A percentile compares a stretch with the other conserved stretches of the same genome.
These are phyloP conservation scores for Microbotryum intermedium DNA, from an alignment of 1,284 basidiomycete genomes.

Conservation along the genomic window DNA sequence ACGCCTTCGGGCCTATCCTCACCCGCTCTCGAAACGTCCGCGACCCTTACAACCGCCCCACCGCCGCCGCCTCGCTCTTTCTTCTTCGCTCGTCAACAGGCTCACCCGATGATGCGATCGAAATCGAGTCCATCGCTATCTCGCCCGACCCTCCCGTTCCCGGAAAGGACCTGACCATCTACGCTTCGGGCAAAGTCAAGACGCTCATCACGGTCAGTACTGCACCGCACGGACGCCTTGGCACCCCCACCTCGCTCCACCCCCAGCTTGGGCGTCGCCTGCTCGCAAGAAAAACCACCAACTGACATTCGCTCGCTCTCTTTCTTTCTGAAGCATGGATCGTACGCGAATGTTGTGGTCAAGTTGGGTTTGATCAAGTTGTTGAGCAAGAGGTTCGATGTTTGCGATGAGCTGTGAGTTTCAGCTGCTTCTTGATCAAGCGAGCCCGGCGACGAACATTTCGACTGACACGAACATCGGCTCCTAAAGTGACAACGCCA, in stretches of 20 bases:
- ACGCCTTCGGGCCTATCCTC: too few relatives aligned
- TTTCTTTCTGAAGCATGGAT: slow-evolving; percentile 60
- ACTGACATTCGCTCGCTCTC: not conserved
- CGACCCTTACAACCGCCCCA: too few relatives aligned
- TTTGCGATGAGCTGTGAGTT: slow-evolving; percentile 86
- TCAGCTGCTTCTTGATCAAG: not conserved
- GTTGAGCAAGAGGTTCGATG: slow-evolving; percentile 67
- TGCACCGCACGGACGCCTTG: too few relatives aligned
- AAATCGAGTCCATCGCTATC: slow-evolving; percentile 57
- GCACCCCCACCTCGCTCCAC: too few relatives aligned
- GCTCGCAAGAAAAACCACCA: not conserved
- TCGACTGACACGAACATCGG: not conserved
- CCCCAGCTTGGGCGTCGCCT: not conserved
- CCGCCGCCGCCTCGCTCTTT: not conserved
- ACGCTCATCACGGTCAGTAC: slow-evolving; percentile 56
- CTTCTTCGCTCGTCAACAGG: slow-evolving; percentile 10
- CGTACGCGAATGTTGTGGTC: slow-evolving; percentile 74
- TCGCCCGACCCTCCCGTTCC: slow-evolving; percentile 74
- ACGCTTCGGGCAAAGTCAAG: slow-evolving; percentile 54
- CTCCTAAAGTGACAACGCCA: slow-evolving; percentile 52
- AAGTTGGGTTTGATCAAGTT: slow-evolving; percentile 83
- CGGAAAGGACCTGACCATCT: slow-evolving; percentile 72
- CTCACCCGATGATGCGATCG: slow-evolving; percentile 35
- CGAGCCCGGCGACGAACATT: not conserved
- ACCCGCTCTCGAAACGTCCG: too few relatives aligned